These are phyloP conservation scores for Oenanthe javanica DNA, from an alignment of 140 eudicot genomes.

Conservation along the genomic window DNA sequence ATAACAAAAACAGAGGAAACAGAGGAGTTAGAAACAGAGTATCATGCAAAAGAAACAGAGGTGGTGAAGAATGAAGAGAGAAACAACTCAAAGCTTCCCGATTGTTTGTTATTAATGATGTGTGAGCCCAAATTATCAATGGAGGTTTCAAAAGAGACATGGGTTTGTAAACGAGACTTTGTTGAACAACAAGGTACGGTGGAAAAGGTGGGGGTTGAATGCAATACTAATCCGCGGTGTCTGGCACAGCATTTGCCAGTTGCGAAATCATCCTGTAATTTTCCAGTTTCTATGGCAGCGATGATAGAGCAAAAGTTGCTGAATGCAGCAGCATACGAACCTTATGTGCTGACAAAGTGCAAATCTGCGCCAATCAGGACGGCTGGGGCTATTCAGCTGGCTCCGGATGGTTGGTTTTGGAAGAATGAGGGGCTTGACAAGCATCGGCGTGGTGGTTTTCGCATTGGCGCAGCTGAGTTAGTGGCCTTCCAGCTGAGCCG, in stretches of 20 bases:
- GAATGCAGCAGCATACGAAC: slow-evolving; percentile 71
- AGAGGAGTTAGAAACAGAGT: slow-evolving; percentile 17
- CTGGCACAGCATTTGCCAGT: slow-evolving; percentile 10
- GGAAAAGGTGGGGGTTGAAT: slow-evolving; percentile 14
- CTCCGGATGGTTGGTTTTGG: slow-evolving; percentile 47
- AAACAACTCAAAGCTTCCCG: slow-evolving; percentile 46
- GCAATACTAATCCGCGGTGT: slow-evolving; percentile 11
- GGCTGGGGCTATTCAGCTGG: slow-evolving; percentile 25
- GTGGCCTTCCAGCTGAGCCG: slow-evolving; percentile 25
- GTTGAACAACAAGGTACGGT: slow-evolving; percentile 32
- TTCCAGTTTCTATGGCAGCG: slow-evolving; percentile 59
- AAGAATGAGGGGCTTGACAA: slow-evolving; percentile 41
- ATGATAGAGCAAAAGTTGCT: slow-evolving; percentile 71
- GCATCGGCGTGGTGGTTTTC: slow-evolving; percentile 26
- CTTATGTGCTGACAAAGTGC: slow-evolving; percentile 85
- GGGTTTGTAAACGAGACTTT: slow-evolving; percentile 92
- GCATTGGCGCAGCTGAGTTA: slow-evolving; percentile 40
- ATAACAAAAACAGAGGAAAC: slow-evolving; percentile 11
- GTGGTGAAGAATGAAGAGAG: slow-evolving; percentile 16
- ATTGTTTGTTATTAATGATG: slow-evolving; percentile 84
- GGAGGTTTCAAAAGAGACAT: slow-evolving; percentile 92
- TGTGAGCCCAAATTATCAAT: slow-evolving; percentile 92
- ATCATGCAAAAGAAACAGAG: slow-evolving; percentile 9
- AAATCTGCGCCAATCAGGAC: slow-evolving; percentile 51
- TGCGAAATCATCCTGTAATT: slow-evolving; percentile 60